Conservation (phyloP, 2,329 filamentous ascomycete species). For the Fusarium fracticaudum region DNA sequence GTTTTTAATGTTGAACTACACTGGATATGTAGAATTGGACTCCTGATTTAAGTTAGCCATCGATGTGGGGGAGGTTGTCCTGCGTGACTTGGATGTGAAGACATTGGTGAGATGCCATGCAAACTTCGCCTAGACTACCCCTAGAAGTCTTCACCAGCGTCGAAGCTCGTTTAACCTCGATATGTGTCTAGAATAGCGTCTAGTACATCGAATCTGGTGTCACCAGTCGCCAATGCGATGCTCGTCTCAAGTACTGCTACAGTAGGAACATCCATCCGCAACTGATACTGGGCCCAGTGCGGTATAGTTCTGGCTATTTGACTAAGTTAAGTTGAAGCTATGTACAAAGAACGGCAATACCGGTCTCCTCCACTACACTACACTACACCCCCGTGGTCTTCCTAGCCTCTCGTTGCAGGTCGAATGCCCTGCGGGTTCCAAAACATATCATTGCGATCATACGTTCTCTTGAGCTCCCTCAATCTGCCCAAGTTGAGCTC, state of each 20-base stretch:
- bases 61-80: fast-evolving
- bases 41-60: neutral
- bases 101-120: neutral
- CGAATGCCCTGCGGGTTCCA: conserved; percentile 51
- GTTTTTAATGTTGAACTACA: fast-evolving
- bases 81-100: neutral
- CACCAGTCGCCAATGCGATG: neutral
- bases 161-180: no score
- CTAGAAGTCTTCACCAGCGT: neutral
- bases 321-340: neutral
- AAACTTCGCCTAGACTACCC: fast-evolving
- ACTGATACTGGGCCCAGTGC: no score
- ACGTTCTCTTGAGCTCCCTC: conserved; percentile 47
- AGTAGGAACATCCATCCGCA: neutral
- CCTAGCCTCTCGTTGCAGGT: neutral
- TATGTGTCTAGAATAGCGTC: no score
- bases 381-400: fast-evolving
- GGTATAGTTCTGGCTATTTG: neutral
- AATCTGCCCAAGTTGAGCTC: conserved; percentile 47
- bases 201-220: fast-evolving
- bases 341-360: neutral
- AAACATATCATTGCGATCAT: conserved; percentile 53
- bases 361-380: neutral
- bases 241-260: neutral
- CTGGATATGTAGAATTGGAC: no score